Evolutionary conservation across 1,284 basidiomycete genomes (phyloP), one percentile per base, ranked within the genome.

Genomic region (Heliocybe sulcata): DNA sequence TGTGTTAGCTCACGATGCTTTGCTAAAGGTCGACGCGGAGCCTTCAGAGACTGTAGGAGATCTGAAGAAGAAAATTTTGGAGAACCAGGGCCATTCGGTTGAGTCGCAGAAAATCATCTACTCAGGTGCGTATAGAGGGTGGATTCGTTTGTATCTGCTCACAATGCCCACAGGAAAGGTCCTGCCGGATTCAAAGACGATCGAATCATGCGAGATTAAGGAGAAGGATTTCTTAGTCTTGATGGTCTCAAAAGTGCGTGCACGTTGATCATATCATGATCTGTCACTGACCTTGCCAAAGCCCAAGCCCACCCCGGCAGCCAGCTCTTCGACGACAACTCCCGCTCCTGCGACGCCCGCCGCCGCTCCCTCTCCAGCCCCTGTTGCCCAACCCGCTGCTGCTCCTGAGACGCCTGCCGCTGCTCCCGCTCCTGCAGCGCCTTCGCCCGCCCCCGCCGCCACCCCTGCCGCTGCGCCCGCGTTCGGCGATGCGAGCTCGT

Each of bases 161-260:
- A 49, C 23, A 16, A 26, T 8, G 6, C 25, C 47, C 12, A 22
- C 47, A 29, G 47, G 47, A n/a, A 49, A 49, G 27, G 47, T 49
- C 12, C 23, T 49, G 20, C 47, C 47, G 20, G 22, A 49, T 71
- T 83, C 87, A 57, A 94, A 94, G 77, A 90, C 88, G 1, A 81
- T 99, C 38, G 90, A 84, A 61, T 88, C 88, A 56, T 92, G 90
- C 67, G 87, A 90, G 58, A 92, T 99, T 77, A 96, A 98, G 75
- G 96, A 99, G 74, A 99, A 98, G 77, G 96, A 98, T 70, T 99
- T 99, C 76, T 77, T 99, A 57, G 97, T 99, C 19, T 83, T 99
- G 50, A 99, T 99, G 96, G 92, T 98, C 48, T 86, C 93, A 54
- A 99, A 98, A 84, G 94, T 94, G 60, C 58, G 74, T 66, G 53